Evolutionary conservation across 345 rosid genomes (phyloP).

Genomic region (Murraya paniculata): DNA sequence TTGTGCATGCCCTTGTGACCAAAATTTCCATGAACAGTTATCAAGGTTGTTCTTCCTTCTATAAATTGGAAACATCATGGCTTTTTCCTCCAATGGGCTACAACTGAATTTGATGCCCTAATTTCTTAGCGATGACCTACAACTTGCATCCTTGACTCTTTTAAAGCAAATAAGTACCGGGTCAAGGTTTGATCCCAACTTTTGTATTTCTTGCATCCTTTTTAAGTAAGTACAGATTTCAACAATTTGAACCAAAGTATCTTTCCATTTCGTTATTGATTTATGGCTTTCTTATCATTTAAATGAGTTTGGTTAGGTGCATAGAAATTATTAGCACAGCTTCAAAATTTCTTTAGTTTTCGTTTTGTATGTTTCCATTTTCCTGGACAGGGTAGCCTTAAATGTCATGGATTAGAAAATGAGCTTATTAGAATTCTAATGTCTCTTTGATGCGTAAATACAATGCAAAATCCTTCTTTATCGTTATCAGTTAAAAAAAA

Average conservation of each 20-base stretch:
- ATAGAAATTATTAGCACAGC: not conserved
- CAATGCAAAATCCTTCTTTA: not conserved
- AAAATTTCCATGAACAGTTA: no score
- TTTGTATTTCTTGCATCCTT: not conserved
- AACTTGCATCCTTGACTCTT: not conserved
- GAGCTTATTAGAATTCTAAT: not conserved
- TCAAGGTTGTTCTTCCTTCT: not conserved
- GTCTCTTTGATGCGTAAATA: not conserved
- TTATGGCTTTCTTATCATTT: not conserved
- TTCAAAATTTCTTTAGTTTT: not conserved
- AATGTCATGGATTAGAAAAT: not conserved
- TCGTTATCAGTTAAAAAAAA: not conserved
- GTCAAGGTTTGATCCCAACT: not conserved
- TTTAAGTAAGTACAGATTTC: not conserved
- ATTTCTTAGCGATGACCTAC: not conserved
- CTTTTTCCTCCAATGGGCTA: not conserved
- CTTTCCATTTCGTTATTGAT: not conserved
- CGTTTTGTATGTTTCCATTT: not conserved
- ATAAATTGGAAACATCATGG: not conserved
- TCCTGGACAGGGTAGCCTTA: not conserved
- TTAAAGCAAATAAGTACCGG: not conserved
- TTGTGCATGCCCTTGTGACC: no score
- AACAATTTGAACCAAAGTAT: not conserved
- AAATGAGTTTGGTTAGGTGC: not conserved
- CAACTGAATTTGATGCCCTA: not conserved